Evolutionary conservation across 1,139 yeast genomes (phyloP).

Genomic region (Yamadazyma jaroonii): DNA sequence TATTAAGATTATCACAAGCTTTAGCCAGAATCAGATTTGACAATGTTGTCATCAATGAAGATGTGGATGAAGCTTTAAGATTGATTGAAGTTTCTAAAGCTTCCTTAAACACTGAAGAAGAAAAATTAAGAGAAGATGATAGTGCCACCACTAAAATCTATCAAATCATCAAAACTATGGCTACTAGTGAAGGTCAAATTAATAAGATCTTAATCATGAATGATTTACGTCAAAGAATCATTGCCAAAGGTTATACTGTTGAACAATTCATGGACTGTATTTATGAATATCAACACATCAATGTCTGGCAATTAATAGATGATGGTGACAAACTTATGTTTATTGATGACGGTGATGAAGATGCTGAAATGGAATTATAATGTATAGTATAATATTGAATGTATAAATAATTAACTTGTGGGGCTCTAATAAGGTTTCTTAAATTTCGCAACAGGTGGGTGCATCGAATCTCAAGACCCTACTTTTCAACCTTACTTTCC

Average conservation of each 20-base stretch:
- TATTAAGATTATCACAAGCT: constrained; percentile 91
- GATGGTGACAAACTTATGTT: constrained; percentile 57
- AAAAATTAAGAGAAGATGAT: constrained; percentile 48
- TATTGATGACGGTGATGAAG: constrained; percentile 21
- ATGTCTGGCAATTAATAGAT: constrained; percentile 75
- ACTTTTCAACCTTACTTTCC: neutral
- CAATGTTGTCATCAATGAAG: constrained; percentile 65
- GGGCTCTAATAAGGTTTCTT: too few relatives aligned
- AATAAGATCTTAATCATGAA: constrained; percentile 51
- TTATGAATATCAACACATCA: constrained; percentile 66
- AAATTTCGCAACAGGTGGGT: too few relatives aligned
- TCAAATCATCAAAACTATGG: constrained; percentile 55
- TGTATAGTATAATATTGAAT: neutral
- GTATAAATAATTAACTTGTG: neutral
- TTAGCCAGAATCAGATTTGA: constrained; percentile 86
- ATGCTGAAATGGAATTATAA: constrained; percentile 8
- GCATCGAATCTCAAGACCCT: too few relatives aligned
- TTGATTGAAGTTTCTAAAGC: constrained; percentile 83
- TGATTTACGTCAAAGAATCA: constrained; percentile 62
- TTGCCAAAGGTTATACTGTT: constrained; percentile 82
- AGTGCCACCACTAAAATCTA: constrained; percentile 57
- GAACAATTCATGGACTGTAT: constrained; percentile 76
- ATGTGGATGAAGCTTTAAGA: constrained; percentile 94
- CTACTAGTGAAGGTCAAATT: constrained; percentile 38
- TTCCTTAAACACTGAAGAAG: constrained; percentile 61